Percentiles rank a stretch among this genome's conserved stretches.
Evolutionary conservation across 169 alveolate genomes (phyloP).

Genomic region (Amoebophrya sp.): DNA sequence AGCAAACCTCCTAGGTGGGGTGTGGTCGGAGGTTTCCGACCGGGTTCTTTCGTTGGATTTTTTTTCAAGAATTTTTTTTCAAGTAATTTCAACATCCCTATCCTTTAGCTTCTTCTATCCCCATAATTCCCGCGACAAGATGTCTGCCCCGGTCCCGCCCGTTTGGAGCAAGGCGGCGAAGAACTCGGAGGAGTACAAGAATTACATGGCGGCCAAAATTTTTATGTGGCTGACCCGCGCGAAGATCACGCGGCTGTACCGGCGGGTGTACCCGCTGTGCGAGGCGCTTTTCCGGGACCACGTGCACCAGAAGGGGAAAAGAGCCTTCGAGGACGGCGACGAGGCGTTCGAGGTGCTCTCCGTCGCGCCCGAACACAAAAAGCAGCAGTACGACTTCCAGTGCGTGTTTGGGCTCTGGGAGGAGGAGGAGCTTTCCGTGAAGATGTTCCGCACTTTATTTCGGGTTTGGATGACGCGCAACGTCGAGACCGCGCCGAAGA

Average conservation of each 20-base stretch:
- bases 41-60: too few relatives aligned
- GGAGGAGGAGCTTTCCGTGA: neutral
- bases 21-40: too few relatives aligned
- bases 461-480: neutral
- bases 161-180: too few relatives aligned
- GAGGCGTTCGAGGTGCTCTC: neutral
- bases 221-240: neutral
- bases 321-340: neutral
- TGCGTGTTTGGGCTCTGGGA: neutral
- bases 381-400: neutral
- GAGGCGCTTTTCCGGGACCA: neutral
- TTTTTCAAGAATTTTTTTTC: too few relatives aligned
- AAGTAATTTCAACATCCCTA: too few relatives aligned
- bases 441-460: neutral
- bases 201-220: neutral
- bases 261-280: neutral
- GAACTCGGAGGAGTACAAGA: too few relatives aligned
- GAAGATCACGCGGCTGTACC: neutral
- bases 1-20: too few relatives aligned
- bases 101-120: too few relatives aligned
- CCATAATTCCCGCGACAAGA: too few relatives aligned
- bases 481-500: neutral
- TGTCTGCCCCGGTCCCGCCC: too few relatives aligned
- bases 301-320: neutral
- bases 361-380: neutral